Percentiles rank a stretch among this genome's conserved stretches.
phyloP scores from a whole-genome alignment of 2,329 filamentous ascomycete genomes.

The Alternaria postmessia region DNA sequence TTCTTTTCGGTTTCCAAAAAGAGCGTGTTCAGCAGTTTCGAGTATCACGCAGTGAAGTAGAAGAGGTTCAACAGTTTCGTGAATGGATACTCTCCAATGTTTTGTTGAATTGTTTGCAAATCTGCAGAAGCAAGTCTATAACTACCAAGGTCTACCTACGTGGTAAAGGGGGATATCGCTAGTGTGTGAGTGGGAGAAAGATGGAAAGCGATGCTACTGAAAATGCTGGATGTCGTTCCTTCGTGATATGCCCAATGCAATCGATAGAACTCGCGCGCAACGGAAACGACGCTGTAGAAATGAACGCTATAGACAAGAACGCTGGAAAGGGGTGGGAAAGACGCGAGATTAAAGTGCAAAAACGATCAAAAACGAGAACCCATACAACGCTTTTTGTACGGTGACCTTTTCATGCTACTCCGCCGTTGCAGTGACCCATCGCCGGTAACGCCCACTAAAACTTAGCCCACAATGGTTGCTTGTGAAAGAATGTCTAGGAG shows the following conservation, averaged over 20 bases:
- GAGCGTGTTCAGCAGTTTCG: background rate
- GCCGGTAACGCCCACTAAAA: background rate
- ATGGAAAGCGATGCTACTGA: conserved; percentile 10
- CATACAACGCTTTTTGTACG: background rate
- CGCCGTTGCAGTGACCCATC: background rate
- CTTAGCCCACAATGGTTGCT: background rate
- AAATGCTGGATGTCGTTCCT: conserved; percentile 33
- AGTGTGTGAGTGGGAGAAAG: background rate
- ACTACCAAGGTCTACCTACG: conserved; percentile 1
- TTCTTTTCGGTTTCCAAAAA: background rate
- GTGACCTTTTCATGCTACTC: background rate
- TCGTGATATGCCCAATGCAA: conserved; percentile 19
- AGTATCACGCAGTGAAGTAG: background rate
- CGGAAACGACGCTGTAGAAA: background rate
- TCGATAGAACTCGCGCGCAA: background rate
- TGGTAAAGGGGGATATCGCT: conserved; percentile 5
- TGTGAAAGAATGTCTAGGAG: background rate
- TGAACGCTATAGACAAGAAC: conserved; percentile 14
- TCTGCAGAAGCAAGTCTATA: conserved; percentile 4
- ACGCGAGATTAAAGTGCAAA: background rate
- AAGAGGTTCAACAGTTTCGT: background rate
- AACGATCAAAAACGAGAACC: conserved; percentile 1
- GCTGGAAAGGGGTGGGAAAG: conserved; percentile 6
- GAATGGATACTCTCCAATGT: background rate
- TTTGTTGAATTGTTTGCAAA: conserved; percentile 2